Evolutionary conservation across 2,329 filamentous ascomycete genomes (phyloP).

Genomic region (Rhynchosporium agropyri): DNA sequence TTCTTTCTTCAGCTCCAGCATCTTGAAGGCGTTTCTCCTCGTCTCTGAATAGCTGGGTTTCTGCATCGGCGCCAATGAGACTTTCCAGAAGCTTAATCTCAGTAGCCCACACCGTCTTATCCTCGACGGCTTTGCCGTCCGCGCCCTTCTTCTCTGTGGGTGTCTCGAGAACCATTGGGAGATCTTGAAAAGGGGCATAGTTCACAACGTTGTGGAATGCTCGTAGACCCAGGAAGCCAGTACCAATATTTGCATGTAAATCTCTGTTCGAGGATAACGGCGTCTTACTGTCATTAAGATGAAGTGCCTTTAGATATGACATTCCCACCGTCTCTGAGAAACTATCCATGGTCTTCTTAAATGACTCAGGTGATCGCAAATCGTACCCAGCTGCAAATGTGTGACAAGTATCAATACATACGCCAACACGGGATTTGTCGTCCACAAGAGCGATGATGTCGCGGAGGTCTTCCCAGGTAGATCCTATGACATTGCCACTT

Average conservation of each 20-base stretch:
- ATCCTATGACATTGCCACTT: slow-evolving; percentile 83
- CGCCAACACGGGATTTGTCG: slow-evolving; percentile 82
- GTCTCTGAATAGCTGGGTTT: slow-evolving; percentile 69
- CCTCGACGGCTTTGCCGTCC: slow-evolving; percentile 70
- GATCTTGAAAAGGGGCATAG: slow-evolving; percentile 68
- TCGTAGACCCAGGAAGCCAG: slow-evolving; percentile 85
- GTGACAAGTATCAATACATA: slow-evolving; percentile 97
- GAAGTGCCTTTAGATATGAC: slow-evolving; percentile 80
- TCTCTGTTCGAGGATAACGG: slow-evolving; percentile 81
- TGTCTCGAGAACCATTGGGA: slow-evolving; percentile 96
- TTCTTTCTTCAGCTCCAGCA: slow-evolving; percentile 70
- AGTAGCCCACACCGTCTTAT: slow-evolving; percentile 82
- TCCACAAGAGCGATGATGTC: slow-evolving; percentile 81
- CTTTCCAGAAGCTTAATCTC: slow-evolving; percentile 95
- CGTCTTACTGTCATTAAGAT: slow-evolving; percentile 95
- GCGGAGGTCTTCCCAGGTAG: slow-evolving; percentile 80
- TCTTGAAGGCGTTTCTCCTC: slow-evolving; percentile 68
- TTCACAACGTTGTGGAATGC: slow-evolving; percentile 94
- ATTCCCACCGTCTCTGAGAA: slow-evolving; percentile 80
- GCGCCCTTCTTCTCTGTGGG: slow-evolving; percentile 75
- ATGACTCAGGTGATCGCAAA: slow-evolving; percentile 73
- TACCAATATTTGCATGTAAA: slow-evolving; percentile 94
- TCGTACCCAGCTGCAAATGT: slow-evolving; percentile 95
- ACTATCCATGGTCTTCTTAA: slow-evolving; percentile 69
- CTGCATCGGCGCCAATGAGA: slow-evolving; percentile 80